Base-by-base conservation (phyloP, 116 monocot genomes). In the Phalaenopsis hybrid region DNA sequence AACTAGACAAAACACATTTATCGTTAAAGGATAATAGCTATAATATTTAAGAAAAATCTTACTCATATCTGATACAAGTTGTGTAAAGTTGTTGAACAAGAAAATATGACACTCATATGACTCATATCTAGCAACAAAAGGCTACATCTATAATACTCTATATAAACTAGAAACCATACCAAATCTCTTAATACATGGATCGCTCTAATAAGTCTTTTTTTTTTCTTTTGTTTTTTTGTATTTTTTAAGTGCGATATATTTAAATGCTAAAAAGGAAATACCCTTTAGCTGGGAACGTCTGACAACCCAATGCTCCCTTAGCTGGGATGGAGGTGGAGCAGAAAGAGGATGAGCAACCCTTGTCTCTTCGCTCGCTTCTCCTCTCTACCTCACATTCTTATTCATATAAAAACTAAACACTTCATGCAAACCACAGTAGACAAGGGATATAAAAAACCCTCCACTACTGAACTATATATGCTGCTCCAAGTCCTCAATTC, bases 341-440 rank as follows among this genome's bases (percentile, higher is more conserved):
- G 87, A 87, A 87, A 85, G 87, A 89, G 89, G 89, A 89, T 85
- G 87, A 86, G 87, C 89, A 89, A 59, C 79, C 55, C 52, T 81
- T 77, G 82, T 89, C 89, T 78, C 89, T 84, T 89, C 89, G 50
- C 89, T 87, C 82, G 63, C 87, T 89, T 80, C 87, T 86, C 82
- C 89, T 75, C 84, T 31, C 73, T 23, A 48, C 44, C 67, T 63
- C 78, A 41, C 43, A 23, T 44, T 15, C 80, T 80, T 86, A 81
- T 45, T 69, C 44, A 78, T 45, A 81, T 74, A 76, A 41, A 67
- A 41, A 44, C 21, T 50, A 46, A 72, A 25, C 18, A 61, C 61
- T n/a, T 72, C 12, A 28, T 37, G 48, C 57, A 57, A 65, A 75
- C 43, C 58, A 70, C 21, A 75, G 75, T 31, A 52, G 52, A 77